Conservation (phyloP, 805 yeast species). For the Yamadazyma olivae region DNA sequence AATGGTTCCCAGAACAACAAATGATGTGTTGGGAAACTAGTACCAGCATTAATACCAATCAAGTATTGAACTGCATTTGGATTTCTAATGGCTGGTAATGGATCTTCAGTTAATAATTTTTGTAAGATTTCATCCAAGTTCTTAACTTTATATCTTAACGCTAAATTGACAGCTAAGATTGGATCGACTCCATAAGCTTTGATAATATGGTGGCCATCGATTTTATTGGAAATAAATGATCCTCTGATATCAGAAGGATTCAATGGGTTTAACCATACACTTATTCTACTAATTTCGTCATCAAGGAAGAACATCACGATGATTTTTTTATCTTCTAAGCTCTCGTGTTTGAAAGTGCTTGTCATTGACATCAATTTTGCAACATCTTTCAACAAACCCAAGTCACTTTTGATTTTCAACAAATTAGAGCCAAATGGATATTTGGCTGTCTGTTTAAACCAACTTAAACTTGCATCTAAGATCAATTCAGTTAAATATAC, state of each 20-base stretch:
- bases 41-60: slow-evolving; percentile 36
- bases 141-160: slow-evolving; percentile 52
- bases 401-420: slow-evolving; percentile 67
- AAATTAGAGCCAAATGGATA: slow-evolving; percentile 87
- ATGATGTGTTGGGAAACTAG: slow-evolving; percentile 36
- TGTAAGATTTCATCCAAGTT: slow-evolving; percentile 39
- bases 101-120: slow-evolving; percentile 49
- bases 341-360: slow-evolving; percentile 18
- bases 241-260: slow-evolving; percentile 41
- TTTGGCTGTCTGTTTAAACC: slow-evolving; percentile 65
- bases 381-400: slow-evolving; percentile 53
- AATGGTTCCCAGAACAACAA: slow-evolving; percentile 70
- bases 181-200: slow-evolving; percentile 70
- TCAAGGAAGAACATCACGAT: slow-evolving; percentile 63
- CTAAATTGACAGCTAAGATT: slow-evolving; percentile 66
- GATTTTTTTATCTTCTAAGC: slow-evolving; percentile 47
- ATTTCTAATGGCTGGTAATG: slow-evolving; percentile 53
- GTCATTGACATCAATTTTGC: slow-evolving; percentile 26
- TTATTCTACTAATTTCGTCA: slow-evolving; percentile 69
- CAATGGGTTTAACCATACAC: slow-evolving; percentile 75
- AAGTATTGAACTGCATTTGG: slow-evolving; percentile 61
- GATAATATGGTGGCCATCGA: slow-evolving; percentile 42
- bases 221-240: slow-evolving; percentile 25
- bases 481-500: slow-evolving; percentile 48
- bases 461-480: slow-evolving; percentile 65